phyloP scores from a whole-genome alignment of 495 filamentous ascomycete genomes.

The Cercophora newfieldiana region DNA sequence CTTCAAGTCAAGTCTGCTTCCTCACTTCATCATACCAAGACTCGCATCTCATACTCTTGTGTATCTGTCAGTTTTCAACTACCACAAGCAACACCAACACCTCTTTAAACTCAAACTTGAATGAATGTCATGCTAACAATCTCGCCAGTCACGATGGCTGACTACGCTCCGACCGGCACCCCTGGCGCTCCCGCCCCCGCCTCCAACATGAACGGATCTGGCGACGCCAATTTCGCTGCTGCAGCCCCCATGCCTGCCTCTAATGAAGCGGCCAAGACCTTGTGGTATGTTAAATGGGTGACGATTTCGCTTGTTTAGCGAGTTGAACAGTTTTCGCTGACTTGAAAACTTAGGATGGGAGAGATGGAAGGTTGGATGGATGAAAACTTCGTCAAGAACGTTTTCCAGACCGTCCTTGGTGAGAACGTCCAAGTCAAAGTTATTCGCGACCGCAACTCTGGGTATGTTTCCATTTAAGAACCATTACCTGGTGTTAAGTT shows the following conservation, averaged over 20 bases:
- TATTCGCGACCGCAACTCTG: slow-evolving; percentile 99
- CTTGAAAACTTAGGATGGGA: slow-evolving; percentile 72
- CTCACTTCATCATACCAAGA: too few relatives aligned
- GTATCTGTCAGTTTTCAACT: too few relatives aligned
- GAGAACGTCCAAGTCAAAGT: slow-evolving; percentile 99
- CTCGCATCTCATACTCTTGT: too few relatives aligned
- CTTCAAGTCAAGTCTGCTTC: too few relatives aligned
- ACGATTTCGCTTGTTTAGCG: neutral
- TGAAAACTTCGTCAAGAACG: slow-evolving; percentile 93
- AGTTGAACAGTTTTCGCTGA: neutral
- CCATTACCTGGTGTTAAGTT: neutral
- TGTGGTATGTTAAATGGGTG: slow-evolving; percentile 39
- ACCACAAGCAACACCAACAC: neutral
- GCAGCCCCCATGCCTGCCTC: slow-evolving; percentile 19
- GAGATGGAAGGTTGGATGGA: slow-evolving; percentile 99
- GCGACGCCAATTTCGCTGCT: slow-evolving; percentile 23
- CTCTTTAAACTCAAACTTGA: neutral
- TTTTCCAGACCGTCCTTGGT: slow-evolving; percentile 81
- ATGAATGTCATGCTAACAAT: neutral
- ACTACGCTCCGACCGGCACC: slow-evolving; percentile 26
- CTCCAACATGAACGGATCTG: slow-evolving; percentile 33
- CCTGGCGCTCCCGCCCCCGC: slow-evolving; percentile 28
- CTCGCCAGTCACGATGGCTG: slow-evolving; percentile 28
- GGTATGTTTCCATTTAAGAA: slow-evolving; percentile 65
- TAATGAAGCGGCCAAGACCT: slow-evolving; percentile 39